These are phyloP conservation scores for Monascus purpureus DNA, from an alignment of 495 filamentous ascomycete genomes.

Conservation along the genomic window DNA sequence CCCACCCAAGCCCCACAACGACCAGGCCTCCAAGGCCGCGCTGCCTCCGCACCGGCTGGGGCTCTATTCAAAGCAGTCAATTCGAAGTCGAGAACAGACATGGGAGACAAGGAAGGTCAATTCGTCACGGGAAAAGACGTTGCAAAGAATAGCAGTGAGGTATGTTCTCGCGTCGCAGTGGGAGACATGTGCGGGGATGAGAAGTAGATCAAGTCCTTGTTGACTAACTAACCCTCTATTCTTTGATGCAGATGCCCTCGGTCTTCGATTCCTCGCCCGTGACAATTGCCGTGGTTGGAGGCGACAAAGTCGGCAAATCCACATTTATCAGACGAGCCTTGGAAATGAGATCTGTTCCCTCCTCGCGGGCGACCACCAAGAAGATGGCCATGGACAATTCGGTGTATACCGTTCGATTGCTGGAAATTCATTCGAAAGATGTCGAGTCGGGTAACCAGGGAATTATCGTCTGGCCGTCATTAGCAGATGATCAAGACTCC, in stretches of 20 bases:
- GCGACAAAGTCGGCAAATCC: slow-evolving; percentile 71
- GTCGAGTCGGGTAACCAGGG: slow-evolving; percentile 36
- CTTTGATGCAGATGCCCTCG: slow-evolving; percentile 10
- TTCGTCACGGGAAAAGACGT: slow-evolving; percentile 22
- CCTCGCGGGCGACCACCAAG: slow-evolving; percentile 45
- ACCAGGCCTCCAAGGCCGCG: slow-evolving; percentile 18
- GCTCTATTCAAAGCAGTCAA: slow-evolving; percentile 16
- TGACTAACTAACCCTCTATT: too few relatives aligned
- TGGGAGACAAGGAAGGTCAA: slow-evolving; percentile 11
- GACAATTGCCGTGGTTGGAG: slow-evolving; percentile 77
- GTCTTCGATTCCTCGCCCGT: slow-evolving; percentile 35
- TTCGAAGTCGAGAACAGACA: slow-evolving; percentile 8
- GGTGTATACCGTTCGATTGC: slow-evolving; percentile 62
- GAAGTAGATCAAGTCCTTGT: too few relatives aligned
- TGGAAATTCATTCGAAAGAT: slow-evolving; percentile 50
- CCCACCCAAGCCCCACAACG: slow-evolving; percentile 7
- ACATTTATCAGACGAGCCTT: slow-evolving; percentile 74
- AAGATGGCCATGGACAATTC: slow-evolving; percentile 65
- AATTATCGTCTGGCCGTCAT: slow-evolving; percentile 62
- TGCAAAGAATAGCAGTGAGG: slow-evolving; percentile 12
- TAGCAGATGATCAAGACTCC: slow-evolving; percentile 46
- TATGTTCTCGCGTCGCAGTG: slow-evolving; percentile 10
- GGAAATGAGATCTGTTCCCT: slow-evolving; percentile 46
- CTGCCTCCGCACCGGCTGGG: slow-evolving; percentile 21
- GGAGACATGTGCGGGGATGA: too few relatives aligned